phyloP scores from a whole-genome alignment of 768 basidiomycete species.

The Rhodotorula toruloides region DNA sequence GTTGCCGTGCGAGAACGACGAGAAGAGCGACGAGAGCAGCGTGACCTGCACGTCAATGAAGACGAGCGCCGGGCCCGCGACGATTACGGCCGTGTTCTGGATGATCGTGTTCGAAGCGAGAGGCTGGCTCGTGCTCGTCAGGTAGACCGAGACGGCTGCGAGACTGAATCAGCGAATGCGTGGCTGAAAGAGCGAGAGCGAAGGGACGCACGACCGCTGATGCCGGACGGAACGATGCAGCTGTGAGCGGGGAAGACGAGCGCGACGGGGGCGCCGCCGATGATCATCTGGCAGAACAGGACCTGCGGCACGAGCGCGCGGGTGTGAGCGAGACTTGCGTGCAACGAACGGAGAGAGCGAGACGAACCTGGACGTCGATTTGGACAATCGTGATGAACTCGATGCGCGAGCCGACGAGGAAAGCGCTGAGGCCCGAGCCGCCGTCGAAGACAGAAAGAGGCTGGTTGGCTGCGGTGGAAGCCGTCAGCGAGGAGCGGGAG shows the following conservation, averaged over 20 bases:
- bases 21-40: neutral
- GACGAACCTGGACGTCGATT: constrained; percentile 9
- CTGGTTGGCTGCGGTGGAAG: constrained; percentile 14
- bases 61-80: constrained; percentile 61
- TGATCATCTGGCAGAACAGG: constrained; percentile 66
- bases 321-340: neutral
- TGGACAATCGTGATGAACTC: neutral
- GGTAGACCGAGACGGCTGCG: constrained; percentile 32
- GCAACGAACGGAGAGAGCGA: neutral
- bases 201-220: constrained; percentile 56
- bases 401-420: constrained; percentile 19
- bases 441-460: constrained; percentile 27
- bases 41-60: constrained; percentile 19
- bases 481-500: neutral
- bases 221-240: constrained; percentile 61
- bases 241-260: constrained; percentile 58
- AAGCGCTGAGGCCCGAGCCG: neutral
- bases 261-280: constrained; percentile 58
- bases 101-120: constrained; percentile 60
- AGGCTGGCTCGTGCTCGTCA: constrained; percentile 55
- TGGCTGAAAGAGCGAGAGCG: neutral
- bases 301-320: neutral
- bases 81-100: constrained; percentile 54
- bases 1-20: neutral
- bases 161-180: neutral